Percentiles rank a stretch among this genome's conserved stretches.
These are phyloP conservation scores for Pleurostoma richardsiae DNA, from an alignment of 2,329 filamentous ascomycete genomes.

Conservation along the genomic window DNA sequence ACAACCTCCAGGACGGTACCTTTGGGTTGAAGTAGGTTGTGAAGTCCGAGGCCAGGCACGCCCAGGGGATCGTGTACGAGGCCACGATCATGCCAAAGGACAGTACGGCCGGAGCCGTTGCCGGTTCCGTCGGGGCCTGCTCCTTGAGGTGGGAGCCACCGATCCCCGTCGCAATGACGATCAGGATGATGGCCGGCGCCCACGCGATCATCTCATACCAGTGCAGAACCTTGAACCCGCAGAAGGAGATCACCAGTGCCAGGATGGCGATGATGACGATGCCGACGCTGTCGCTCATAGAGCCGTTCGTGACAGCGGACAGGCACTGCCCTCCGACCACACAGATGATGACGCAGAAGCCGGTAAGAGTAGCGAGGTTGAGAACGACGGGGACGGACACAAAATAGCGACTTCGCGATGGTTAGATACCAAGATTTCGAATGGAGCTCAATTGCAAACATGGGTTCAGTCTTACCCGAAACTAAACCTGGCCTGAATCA, in stretches of 20 bases:
- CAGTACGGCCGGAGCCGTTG: constrained; percentile 41
- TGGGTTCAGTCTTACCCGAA: constrained; percentile 41
- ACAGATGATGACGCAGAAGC: constrained; percentile 58
- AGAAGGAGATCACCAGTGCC: constrained; percentile 55
- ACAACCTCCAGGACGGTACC: neutral
- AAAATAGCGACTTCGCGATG: constrained; percentile 40
- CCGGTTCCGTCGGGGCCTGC: constrained; percentile 35
- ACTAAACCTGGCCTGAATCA: constrained; percentile 59
- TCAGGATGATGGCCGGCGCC: constrained; percentile 48
- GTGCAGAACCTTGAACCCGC: constrained; percentile 53
- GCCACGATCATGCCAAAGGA: constrained; percentile 58
- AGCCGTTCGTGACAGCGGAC: constrained; percentile 43
- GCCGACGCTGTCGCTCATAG: constrained; percentile 47
- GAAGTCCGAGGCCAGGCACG: neutral
- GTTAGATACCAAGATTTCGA: constrained; percentile 3
- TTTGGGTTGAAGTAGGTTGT: neutral
- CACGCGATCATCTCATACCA: constrained; percentile 54
- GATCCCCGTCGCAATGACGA: constrained; percentile 49
- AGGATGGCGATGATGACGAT: constrained; percentile 57
- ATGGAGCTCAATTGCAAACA: no score
- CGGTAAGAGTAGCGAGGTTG: constrained; percentile 57
- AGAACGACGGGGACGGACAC: constrained; percentile 56
- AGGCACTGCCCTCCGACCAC: constrained; percentile 57
- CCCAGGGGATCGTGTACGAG: constrained; percentile 36
- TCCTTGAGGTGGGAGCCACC: constrained; percentile 43